phyloP scores from a whole-genome alignment of 805 yeast genomes.

The Yarrowia sp. region DNA sequence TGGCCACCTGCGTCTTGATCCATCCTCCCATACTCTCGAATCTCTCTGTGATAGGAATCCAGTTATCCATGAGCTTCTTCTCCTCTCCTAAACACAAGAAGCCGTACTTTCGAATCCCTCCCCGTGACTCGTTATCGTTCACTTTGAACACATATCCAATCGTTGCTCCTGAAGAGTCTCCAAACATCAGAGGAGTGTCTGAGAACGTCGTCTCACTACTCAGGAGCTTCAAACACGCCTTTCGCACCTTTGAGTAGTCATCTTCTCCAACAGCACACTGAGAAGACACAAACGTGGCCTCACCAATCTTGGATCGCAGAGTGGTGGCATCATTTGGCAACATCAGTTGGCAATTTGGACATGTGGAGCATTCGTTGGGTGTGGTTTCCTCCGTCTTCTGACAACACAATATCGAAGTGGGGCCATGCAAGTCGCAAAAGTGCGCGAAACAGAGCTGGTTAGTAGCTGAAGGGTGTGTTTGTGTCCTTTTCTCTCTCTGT shows the following conservation, averaged over 20 bases:
- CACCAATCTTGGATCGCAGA: constrained; percentile 5
- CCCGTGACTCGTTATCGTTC: constrained; percentile 44
- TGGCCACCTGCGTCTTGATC: constrained; percentile 41
- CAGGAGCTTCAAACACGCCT: constrained; percentile 45
- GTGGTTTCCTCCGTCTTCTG: constrained; percentile 43
- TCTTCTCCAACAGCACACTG: constrained; percentile 45
- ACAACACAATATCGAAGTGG: constrained; percentile 47
- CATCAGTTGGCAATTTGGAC: constrained; percentile 44
- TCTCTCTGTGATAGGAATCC: constrained; percentile 43
- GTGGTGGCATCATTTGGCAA: constrained; percentile 41
- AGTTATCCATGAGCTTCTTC: constrained; percentile 41
- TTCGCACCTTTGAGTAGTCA: constrained; percentile 46
- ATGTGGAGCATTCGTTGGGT: constrained; percentile 40
- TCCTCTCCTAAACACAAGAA: constrained; percentile 44
- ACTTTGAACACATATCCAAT: constrained; percentile 44
- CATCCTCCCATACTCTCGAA: constrained; percentile 42
- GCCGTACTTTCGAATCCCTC: constrained; percentile 45
- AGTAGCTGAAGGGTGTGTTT: not conserved
- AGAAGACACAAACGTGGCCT: constrained; percentile 42
- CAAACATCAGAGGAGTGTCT: constrained; percentile 44
- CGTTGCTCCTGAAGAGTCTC: constrained; percentile 44
- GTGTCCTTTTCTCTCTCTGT: not conserved
- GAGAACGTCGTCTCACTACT: constrained; percentile 45
- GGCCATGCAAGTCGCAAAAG: constrained; percentile 49
- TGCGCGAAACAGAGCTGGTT: constrained; percentile 47